Evolutionary conservation across 2,329 filamentous ascomycete species (phyloP).

Genomic region (Exophiala alcalophila): DNA sequence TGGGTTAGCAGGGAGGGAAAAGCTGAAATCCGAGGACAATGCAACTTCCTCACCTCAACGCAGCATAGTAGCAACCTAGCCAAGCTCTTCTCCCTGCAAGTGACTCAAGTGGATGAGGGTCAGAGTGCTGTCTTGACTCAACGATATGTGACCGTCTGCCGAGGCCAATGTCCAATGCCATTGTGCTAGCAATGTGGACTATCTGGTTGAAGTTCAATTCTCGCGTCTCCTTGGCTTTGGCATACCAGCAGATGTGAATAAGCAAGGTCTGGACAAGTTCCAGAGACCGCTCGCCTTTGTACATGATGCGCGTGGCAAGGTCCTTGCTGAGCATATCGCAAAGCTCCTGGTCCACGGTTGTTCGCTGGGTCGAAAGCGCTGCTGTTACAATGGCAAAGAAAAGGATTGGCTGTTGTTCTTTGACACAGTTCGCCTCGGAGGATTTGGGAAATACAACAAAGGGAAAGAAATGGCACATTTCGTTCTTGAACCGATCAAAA

Average conservation of each 20-base stretch:
- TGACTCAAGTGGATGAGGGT: slow-evolving; percentile 41
- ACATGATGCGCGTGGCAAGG: slow-evolving; percentile 70
- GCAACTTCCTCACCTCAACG: slow-evolving; percentile 44
- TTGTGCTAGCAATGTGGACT: slow-evolving; percentile 72
- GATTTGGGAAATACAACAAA: slow-evolving; percentile 55
- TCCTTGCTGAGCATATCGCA: slow-evolving; percentile 67
- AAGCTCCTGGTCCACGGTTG: slow-evolving; percentile 58
- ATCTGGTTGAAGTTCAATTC: slow-evolving; percentile 88
- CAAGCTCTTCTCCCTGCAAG: slow-evolving; percentile 57
- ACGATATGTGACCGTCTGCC: slow-evolving; percentile 53
- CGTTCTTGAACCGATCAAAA: slow-evolving; percentile 54
- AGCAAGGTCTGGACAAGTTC: slow-evolving; percentile 78
- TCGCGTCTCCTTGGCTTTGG: slow-evolving; percentile 76
- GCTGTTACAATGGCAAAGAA: slow-evolving; percentile 59
- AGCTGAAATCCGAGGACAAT: too few species aligned
- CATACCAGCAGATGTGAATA: slow-evolving; percentile 76
- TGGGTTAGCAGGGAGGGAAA: not conserved
- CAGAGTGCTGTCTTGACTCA: slow-evolving; percentile 35
- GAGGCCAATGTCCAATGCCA: slow-evolving; percentile 80
- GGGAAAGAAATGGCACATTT: slow-evolving; percentile 55
- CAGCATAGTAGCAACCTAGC: slow-evolving; percentile 60
- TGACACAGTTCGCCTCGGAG: slow-evolving; percentile 52
- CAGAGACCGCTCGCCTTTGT: slow-evolving; percentile 73
- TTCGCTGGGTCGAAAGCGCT: slow-evolving; percentile 50
- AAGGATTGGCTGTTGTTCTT: slow-evolving; percentile 56